Percentiles rank a stretch among this genome's conserved stretches.
Conservation (phyloP, 1,284 basidiomycete genomes). For the Rhodotorula mucilaginosa region DNA sequence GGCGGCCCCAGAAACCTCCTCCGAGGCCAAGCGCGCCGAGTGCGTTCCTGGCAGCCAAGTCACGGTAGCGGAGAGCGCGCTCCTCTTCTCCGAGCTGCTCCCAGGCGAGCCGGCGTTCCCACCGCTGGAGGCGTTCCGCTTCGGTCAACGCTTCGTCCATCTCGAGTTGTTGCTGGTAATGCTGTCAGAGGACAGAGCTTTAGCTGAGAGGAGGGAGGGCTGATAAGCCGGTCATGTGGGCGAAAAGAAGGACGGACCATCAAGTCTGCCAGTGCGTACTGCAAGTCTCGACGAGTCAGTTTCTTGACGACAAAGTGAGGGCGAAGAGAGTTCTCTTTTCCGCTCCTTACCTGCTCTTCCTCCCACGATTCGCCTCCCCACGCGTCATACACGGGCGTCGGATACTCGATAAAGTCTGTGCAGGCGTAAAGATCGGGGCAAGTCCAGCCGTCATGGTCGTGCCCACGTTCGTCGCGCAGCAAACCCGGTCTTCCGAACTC, state of each 20-base stretch:
- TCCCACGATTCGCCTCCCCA: conserved; percentile 18
- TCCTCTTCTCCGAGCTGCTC: conserved; percentile 24
- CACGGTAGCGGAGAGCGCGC: conserved; percentile 12
- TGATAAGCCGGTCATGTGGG: background rate
- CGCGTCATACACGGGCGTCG: background rate
- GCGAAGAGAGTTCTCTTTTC: background rate
- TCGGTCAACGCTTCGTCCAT: conserved; percentile 17
- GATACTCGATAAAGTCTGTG: conserved; percentile 9
- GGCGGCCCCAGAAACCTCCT: conserved; percentile 19
- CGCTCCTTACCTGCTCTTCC: conserved; percentile 4
- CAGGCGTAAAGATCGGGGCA: conserved; percentile 10
- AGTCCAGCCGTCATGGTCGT: background rate
- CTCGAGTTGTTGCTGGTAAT: conserved; percentile 33
- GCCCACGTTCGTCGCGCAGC: background rate
- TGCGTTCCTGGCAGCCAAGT: background rate
- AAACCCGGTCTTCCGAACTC: no score
- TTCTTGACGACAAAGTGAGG: background rate
- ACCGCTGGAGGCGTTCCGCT: conserved; percentile 21
- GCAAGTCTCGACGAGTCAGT: background rate
- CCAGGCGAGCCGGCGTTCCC: conserved; percentile 28
- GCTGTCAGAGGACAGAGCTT: background rate
- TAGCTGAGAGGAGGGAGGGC: background rate
- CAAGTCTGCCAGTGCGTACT: conserved; percentile 29
- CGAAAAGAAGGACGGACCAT: conserved; percentile 8
- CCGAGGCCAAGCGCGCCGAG: conserved; percentile 18